Evolutionary conservation across 1,139 yeast species (phyloP), one percentile per base, ranked within the genome.

Genomic region (Candida pseudoviswanathii): DNA sequence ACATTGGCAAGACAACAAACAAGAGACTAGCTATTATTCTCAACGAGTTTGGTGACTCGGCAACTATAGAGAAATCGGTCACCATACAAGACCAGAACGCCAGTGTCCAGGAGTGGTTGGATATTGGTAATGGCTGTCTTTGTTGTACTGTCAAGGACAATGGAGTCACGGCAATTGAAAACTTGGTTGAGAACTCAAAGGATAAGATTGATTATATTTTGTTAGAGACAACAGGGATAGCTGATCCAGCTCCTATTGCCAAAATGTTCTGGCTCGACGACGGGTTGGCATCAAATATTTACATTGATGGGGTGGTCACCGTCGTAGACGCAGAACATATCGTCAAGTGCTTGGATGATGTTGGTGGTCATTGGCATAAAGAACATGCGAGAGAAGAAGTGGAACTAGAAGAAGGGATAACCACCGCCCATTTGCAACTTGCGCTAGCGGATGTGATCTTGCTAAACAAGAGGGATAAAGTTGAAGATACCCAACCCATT

Each of bases 201-300:
- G 86, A 82, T 41, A 79, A 78, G 48, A 92, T 94, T 51, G 99
- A 95, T 65, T 89, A 94, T 62, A 91, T 94, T 27, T 67, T 94
- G 27, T 71, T 95, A 49, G 99, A 94, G 64, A 95, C 99, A 0
- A 90, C 97, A 0, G 99, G 99, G 0, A 78, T 95, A n/a, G 99
- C 99, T 0, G 98, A 94, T 63, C 99, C 99, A 0, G 97, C 87
- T 0, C 98, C 98, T 0, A 90, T 94, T 34, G 97, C 97, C 6
- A 83, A 85, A 57, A 94, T 94, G 97, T 94, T 94, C 67, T 94
- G 99, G 99, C 75, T 92, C 38, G 99, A 94, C 65, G 95, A 89
- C 33, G 97, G 94, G 0, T 72, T 94, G 49, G 78, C 86, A 9
- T 85, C 96, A 5, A 85, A 84, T 56, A 89, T 94, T 2, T 89